A percentile compares a stretch with the other conserved stretches of the same genome.
Evolutionary conservation across 768 basidiomycete species (phyloP).

Genomic region (Trametes maxima): DNA sequence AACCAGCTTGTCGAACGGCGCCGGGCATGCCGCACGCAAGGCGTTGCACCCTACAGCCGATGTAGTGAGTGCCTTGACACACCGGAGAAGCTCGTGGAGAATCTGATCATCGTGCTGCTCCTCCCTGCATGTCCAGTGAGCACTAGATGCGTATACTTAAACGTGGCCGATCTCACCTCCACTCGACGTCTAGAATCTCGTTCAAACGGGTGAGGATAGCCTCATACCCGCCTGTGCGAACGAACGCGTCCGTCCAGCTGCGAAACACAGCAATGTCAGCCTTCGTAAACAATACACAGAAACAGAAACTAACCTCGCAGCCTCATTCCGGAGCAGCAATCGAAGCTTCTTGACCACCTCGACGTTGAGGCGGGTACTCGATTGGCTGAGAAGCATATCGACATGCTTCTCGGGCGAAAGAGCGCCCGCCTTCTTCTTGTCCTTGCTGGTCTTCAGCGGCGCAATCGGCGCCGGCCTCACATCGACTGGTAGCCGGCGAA

Average conservation of each 20-base stretch:
- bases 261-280: background rate
- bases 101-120: constrained; percentile 98
- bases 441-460: constrained; percentile 45
- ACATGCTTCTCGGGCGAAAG: constrained; percentile 67
- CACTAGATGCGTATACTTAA: no score
- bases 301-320: constrained; percentile 62
- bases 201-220: constrained; percentile 82
- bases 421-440: constrained; percentile 42
- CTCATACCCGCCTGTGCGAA: constrained; percentile 82
- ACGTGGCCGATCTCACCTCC: constrained; percentile 77
- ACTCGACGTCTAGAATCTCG: constrained; percentile 93
- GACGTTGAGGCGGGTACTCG: constrained; percentile 78
- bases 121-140: constrained; percentile 57
- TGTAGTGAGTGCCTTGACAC: constrained; percentile 92
- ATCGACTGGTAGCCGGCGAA: constrained; percentile 29
- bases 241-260: constrained; percentile 91
- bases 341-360: constrained; percentile 87
- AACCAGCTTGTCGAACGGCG: constrained; percentile 84
- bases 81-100: constrained; percentile 87
- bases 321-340: constrained; percentile 85
- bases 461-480: constrained; percentile 10
- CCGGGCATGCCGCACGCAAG: constrained; percentile 84
- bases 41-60: constrained; percentile 89
- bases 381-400: constrained; percentile 64
- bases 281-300: background rate